Evolutionary conservation across 2,329 filamentous ascomycete genomes (phyloP).

Genomic region (Cercospora zeae-maydis): DNA sequence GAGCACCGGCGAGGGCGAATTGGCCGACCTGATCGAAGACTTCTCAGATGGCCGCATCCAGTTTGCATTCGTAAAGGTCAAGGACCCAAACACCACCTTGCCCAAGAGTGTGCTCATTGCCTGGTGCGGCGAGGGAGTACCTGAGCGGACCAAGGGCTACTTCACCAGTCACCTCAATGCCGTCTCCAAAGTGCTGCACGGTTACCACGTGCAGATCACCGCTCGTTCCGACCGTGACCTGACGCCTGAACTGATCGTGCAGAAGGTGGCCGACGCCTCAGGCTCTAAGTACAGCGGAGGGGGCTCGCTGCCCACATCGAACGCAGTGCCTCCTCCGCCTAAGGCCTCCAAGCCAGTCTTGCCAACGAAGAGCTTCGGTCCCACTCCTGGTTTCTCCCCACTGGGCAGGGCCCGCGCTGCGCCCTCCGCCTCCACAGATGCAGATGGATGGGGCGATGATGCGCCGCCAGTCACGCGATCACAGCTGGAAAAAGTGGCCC

Average conservation of each 20-base stretch:
- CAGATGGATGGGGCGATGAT: constrained; percentile 92
- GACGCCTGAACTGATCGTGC: constrained; percentile 79
- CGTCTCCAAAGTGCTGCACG: constrained; percentile 86
- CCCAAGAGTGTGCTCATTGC: constrained; percentile 92
- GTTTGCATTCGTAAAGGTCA: constrained; percentile 95
- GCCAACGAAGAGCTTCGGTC: constrained; percentile 62
- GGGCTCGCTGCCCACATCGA: constrained; percentile 45
- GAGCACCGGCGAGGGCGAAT: constrained; percentile 86
- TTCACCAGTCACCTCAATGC: constrained; percentile 91
- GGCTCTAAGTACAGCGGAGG: constrained; percentile 87
- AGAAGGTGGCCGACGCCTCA: constrained; percentile 91
- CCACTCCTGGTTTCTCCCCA: constrained; percentile 59
- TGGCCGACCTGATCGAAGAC: constrained; percentile 85
- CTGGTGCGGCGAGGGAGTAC: constrained; percentile 96
- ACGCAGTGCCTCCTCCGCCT: constrained; percentile 61
- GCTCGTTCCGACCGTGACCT: constrained; percentile 88
- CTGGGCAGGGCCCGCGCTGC: constrained; percentile 57
- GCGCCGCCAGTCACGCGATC: constrained; percentile 85
- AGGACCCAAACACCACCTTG: constrained; percentile 83
- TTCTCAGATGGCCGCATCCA: constrained; percentile 96
- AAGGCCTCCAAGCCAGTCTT: constrained; percentile 89
- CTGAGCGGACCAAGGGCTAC: constrained; percentile 97
- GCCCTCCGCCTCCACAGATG: constrained; percentile 58
- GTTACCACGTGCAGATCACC: constrained; percentile 96
- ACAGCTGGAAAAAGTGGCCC: constrained; percentile 83